phyloP scores from a whole-genome alignment of 106 monocot genomes.

The Dioscorea dumetorum region DNA sequence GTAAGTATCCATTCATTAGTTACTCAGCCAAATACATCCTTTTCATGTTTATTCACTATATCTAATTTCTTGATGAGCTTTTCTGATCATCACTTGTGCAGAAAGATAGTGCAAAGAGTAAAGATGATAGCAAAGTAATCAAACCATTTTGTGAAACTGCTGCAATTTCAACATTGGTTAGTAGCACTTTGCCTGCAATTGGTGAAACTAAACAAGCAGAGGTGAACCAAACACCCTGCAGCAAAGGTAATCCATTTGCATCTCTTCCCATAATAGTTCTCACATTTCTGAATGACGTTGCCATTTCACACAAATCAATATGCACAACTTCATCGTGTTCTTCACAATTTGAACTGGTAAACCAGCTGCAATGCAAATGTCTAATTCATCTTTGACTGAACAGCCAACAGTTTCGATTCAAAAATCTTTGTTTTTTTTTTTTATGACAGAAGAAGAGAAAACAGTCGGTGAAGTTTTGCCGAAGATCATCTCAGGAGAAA shows the following conservation, averaged over 20 bases:
- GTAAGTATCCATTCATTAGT: constrained; percentile 15
- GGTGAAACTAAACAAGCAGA: background rate
- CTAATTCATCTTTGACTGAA: too few species aligned
- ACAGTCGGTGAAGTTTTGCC: constrained; percentile 18
- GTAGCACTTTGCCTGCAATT: background rate
- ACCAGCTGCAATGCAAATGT: too few species aligned
- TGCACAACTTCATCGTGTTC: too few species aligned
- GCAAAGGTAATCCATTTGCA: constrained; percentile 9
- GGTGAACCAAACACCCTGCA: constrained; percentile 4
- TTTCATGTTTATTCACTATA: too few species aligned
- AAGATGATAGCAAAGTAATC: constrained; percentile 13
- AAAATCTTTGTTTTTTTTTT: background rate
- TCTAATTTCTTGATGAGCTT: too few species aligned
- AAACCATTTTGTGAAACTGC: background rate
- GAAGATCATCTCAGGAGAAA: constrained; percentile 8
- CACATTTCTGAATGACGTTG: too few species aligned
- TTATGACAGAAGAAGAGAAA: constrained; percentile 7
- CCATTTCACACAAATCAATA: too few species aligned
- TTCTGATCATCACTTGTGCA: background rate
- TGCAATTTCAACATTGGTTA: background rate
- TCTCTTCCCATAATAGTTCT: too few species aligned
- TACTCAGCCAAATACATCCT: background rate
- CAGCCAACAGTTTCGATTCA: too few species aligned
- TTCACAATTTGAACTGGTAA: too few species aligned
- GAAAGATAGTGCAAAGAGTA: constrained; percentile 8